A percentile compares a stretch with the other conserved stretches of the same genome.
Evolutionary conservation across 495 filamentous ascomycete genomes (phyloP).

Genomic region (Daldinia decipiens): DNA sequence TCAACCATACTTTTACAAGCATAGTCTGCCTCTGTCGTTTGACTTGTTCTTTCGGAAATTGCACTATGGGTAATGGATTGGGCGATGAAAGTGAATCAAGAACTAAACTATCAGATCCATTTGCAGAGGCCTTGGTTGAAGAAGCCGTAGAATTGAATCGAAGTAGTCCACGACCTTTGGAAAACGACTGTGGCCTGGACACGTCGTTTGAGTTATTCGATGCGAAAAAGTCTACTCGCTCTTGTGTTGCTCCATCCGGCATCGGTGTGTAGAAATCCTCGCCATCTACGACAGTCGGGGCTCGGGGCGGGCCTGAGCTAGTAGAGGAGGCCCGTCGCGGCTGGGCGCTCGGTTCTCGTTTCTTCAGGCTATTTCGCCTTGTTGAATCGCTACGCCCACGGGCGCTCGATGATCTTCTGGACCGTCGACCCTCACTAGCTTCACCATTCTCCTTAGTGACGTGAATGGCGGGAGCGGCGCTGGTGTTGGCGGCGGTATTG

Average conservation of each 20-base stretch:
- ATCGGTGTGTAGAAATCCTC: slow-evolving; percentile 54
- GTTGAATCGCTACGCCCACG: slow-evolving; percentile 54
- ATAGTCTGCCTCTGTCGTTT: slow-evolving; percentile 68
- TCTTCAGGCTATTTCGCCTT: slow-evolving; percentile 57
- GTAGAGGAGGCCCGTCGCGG: slow-evolving; percentile 49
- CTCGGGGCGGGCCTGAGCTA: slow-evolving; percentile 45
- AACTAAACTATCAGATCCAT: slow-evolving; percentile 35
- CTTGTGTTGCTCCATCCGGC: slow-evolving; percentile 42
- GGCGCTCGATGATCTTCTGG: slow-evolving; percentile 49
- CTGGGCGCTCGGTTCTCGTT: slow-evolving; percentile 56
- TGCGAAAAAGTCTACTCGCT: slow-evolving; percentile 51
- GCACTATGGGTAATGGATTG: slow-evolving; percentile 57
- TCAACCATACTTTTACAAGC: slow-evolving; percentile 86
- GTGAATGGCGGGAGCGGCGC: slow-evolving; percentile 50
- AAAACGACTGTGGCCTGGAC: slow-evolving; percentile 44
- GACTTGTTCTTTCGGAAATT: slow-evolving; percentile 60
- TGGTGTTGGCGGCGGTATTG: slow-evolving; percentile 40
- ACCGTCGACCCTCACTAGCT: slow-evolving; percentile 44
- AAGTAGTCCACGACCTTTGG: slow-evolving; percentile 45
- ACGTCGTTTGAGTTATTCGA: slow-evolving; percentile 46
- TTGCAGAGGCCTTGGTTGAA: slow-evolving; percentile 39
- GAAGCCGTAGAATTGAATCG: slow-evolving; percentile 48
- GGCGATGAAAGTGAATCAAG: slow-evolving; percentile 43
- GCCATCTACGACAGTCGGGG: slow-evolving; percentile 50
- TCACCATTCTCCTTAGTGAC: slow-evolving; percentile 53